phyloP scores from a whole-genome alignment of 2,329 filamentous ascomycete species.

The Penicillium nordicum region DNA sequence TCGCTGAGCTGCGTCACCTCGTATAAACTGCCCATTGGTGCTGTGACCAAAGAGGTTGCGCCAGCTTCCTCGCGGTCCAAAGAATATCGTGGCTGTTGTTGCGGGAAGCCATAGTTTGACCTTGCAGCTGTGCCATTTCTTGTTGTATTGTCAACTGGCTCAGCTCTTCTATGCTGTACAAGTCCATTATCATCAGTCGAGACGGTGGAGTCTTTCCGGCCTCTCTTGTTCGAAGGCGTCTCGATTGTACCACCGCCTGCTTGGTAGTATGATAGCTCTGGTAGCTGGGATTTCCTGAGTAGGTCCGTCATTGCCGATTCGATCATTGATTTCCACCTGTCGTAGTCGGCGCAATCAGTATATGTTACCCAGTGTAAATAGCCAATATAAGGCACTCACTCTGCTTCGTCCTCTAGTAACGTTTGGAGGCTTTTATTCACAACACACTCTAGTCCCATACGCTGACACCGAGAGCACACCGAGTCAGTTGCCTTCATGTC shows the following conservation, averaged over 20 bases:
- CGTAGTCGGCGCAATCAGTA: conserved; percentile 11
- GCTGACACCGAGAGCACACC: conserved; percentile 49
- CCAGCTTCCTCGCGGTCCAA: conserved; percentile 38
- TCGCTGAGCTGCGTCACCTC: conserved; percentile 47
- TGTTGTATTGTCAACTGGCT: conserved; percentile 14
- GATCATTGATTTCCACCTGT: conserved; percentile 39
- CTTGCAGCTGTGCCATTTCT: conserved; percentile 16
- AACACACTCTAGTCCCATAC: conserved; percentile 50
- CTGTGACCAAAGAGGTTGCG: conserved; percentile 39
- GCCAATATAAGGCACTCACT: conserved; percentile 32
- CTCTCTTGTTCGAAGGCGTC: conserved; percentile 28
- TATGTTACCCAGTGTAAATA: background rate
- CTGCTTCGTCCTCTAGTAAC: conserved; percentile 48
- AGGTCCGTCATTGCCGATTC: conserved; percentile 40
- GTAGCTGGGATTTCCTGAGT: conserved; percentile 36
- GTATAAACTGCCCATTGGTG: conserved; percentile 49
- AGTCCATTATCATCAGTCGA: conserved; percentile 31
- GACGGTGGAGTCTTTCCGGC: conserved; percentile 33
- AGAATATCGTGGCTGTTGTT: conserved; percentile 32
- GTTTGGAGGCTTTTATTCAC: conserved; percentile 53
- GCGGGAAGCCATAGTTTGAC: conserved; percentile 22
- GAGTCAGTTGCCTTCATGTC: conserved; percentile 50
- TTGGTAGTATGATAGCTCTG: conserved; percentile 40
- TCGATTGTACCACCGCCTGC: conserved; percentile 29
- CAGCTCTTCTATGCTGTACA: conserved; percentile 17